These are phyloP conservation scores for Saccharomyces mikatae DNA, from an alignment of 805 yeast genomes.

Conservation along the genomic window DNA sequence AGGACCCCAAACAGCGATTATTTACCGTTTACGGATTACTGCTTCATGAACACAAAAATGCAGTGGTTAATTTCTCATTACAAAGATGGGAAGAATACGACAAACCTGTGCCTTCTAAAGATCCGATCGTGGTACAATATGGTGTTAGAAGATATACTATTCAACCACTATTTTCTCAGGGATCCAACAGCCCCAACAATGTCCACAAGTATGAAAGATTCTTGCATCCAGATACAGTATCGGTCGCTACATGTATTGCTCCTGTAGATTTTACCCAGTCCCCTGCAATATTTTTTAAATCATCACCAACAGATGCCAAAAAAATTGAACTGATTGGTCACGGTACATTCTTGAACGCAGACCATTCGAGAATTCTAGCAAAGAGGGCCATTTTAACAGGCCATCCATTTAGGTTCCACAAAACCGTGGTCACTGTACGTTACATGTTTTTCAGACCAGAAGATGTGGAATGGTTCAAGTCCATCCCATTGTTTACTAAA, in stretches of 20 bases:
- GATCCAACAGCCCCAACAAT: constrained; percentile 68
- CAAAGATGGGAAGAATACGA: constrained; percentile 87
- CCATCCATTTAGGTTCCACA: constrained; percentile 91
- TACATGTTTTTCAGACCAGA: constrained; percentile 94
- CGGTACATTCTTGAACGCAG: constrained; percentile 83
- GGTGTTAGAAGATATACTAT: constrained; percentile 86
- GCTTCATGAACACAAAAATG: constrained; percentile 78
- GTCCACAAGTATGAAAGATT: constrained; percentile 83
- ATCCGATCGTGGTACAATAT: constrained; percentile 74
- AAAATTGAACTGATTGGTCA: constrained; percentile 69
- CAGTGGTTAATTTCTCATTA: constrained; percentile 73
- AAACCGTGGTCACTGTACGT: constrained; percentile 80
- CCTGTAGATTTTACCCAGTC: constrained; percentile 79
- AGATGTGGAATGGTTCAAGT: constrained; percentile 82
- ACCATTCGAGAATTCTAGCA: constrained; percentile 75
- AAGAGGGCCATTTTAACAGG: constrained; percentile 89
- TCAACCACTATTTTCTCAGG: constrained; percentile 75
- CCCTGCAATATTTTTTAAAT: constrained; percentile 78
- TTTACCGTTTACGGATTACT: constrained; percentile 66
- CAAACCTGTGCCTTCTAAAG: constrained; percentile 78
- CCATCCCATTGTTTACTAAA: constrained; percentile 87
- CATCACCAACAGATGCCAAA: constrained; percentile 37
- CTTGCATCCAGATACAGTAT: constrained; percentile 64
- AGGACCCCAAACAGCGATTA: constrained; percentile 40
- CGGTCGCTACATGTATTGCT: constrained; percentile 79